Evolutionary conservation across 345 rosid species (phyloP).

Genomic region (Aegle marmelos): DNA sequence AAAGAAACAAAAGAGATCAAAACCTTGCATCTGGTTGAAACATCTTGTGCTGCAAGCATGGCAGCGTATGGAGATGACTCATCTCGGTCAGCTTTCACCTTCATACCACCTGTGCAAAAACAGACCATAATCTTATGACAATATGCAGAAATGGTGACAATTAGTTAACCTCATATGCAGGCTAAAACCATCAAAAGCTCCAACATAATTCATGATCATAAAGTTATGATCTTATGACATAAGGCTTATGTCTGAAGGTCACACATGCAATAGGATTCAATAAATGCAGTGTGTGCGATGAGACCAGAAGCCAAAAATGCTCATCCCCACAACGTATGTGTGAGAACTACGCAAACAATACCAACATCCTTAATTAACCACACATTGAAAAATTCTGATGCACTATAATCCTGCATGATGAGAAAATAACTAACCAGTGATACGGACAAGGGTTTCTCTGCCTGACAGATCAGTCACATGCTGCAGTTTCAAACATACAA

Average conservation of each 20-base stretch:
- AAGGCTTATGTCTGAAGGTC: background rate
- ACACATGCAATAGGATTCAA: background rate
- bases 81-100: constrained; percentile 59
- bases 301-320: background rate
- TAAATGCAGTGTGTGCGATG: background rate
- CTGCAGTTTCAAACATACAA: constrained; percentile 20
- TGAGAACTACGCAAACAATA: background rate
- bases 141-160: no score
- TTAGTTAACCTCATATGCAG: background rate
- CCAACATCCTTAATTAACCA: background rate
- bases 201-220: background rate
- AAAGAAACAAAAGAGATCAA: background rate
- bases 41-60: constrained; percentile 61
- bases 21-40: constrained; percentile 54
- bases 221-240: no score
- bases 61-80: constrained; percentile 58
- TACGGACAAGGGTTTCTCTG: constrained; percentile 48
- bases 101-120: constrained; percentile 46
- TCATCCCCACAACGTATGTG: no score
- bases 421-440: constrained; percentile 31
- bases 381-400: background rate
- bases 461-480: constrained; percentile 53
- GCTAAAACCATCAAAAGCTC: background rate
- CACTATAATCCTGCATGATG: background rate
- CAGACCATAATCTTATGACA: background rate